Percentiles rank a stretch among this genome's conserved stretches.
Conservation (phyloP, 768 basidiomycete genomes). For the Hysterangium stoloniferum region DNA sequence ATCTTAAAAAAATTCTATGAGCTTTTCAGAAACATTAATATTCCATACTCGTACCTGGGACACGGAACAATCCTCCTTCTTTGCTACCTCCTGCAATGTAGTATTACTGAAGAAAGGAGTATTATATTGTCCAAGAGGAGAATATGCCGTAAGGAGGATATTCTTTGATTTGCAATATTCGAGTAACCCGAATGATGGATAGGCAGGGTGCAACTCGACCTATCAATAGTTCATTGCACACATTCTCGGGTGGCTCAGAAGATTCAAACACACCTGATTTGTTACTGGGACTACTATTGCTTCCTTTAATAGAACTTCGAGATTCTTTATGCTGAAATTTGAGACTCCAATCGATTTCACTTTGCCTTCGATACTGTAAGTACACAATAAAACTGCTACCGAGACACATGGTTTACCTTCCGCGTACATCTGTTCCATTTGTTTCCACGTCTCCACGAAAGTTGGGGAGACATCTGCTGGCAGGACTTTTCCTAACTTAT, state of each 20-base stretch:
- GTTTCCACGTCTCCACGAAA: constrained; percentile 29
- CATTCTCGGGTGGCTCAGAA: neutral
- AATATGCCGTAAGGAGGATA: constrained; percentile 66
- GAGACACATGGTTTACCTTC: constrained; percentile 24
- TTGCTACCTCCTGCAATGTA: constrained; percentile 26
- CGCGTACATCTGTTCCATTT: constrained; percentile 28
- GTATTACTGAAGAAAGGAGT: constrained; percentile 27
- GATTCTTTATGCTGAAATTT: constrained; percentile 63
- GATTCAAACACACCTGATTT: constrained; percentile 42
- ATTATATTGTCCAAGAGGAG: constrained; percentile 79
- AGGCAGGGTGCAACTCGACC: constrained; percentile 74
- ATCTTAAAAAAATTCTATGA: constrained; percentile 39
- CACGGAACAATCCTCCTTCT: constrained; percentile 36
- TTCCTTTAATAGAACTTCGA: constrained; percentile 59
- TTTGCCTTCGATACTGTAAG: constrained; percentile 22
- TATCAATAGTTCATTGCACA: neutral
- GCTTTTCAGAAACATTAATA: neutral
- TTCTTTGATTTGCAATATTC: constrained; percentile 59
- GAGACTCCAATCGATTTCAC: constrained; percentile 72
- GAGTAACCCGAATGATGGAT: constrained; percentile 68
- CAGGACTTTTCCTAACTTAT: constrained; percentile 14
- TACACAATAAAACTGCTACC: constrained; percentile 18
- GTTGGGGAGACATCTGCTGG: constrained; percentile 22
- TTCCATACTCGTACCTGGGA: constrained; percentile 15
- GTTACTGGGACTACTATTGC: constrained; percentile 67